Conservation (phyloP, 495 filamentous ascomycete species). For the Daldinia decipiens region DNA sequence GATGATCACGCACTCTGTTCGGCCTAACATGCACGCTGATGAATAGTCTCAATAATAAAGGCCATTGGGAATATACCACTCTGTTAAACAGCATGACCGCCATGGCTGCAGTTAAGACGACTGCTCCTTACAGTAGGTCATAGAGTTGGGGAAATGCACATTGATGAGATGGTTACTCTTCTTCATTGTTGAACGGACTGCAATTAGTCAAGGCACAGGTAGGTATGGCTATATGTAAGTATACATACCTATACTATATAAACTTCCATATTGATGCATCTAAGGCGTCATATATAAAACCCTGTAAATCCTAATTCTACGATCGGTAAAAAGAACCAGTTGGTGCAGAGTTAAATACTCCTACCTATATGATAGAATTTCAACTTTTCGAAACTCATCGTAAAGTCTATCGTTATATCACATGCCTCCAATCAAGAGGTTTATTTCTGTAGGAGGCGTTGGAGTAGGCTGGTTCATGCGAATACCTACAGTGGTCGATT, state of each 20-base stretch:
- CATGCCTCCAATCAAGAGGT: slow-evolving; percentile 19
- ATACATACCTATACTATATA: slow-evolving; percentile 6
- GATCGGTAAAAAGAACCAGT: slow-evolving; percentile 3
- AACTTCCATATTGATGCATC: not conserved
- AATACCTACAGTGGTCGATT: slow-evolving; percentile 10
- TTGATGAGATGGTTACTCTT: not conserved
- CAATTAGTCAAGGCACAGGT: not conserved
- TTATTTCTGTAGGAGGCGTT: slow-evolving; percentile 12
- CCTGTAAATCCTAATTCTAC: slow-evolving; percentile 14
- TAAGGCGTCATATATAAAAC: slow-evolving; percentile 3
- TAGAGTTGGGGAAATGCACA: not conserved
- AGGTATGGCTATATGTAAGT: not conserved
- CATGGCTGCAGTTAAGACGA: slow-evolving; percentile 5
- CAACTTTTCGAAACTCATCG: slow-evolving; percentile 8
- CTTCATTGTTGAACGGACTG: not conserved
- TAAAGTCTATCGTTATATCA: slow-evolving; percentile 16
- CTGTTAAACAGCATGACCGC: not conserved
- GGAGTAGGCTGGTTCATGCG: slow-evolving; percentile 34
- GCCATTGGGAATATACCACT: not conserved
- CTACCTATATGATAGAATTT: slow-evolving; percentile 13
- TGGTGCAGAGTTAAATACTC: slow-evolving; percentile 3
- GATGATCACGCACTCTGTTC: slow-evolving; percentile 12
- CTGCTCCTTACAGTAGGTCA: slow-evolving; percentile 1
- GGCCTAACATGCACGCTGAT: not conserved
- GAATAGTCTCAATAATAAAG: slow-evolving; percentile 9